These are phyloP conservation scores for Agaricus sinodeliciosus DNA, from an alignment of 768 basidiomycete species.

Conservation along the genomic window DNA sequence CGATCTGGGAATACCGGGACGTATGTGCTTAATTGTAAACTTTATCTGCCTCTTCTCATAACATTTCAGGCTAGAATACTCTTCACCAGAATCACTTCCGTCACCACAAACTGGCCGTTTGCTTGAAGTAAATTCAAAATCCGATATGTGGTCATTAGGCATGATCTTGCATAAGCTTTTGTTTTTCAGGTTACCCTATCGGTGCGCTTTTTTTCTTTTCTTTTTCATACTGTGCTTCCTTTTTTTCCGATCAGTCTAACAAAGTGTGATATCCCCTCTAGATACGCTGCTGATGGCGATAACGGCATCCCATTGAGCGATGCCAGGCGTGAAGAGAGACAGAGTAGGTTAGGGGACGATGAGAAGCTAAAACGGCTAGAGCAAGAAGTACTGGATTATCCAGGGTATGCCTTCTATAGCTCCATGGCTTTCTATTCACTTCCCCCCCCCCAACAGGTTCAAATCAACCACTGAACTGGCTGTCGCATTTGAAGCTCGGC, in stretches of 20 bases:
- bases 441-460: constrained; percentile 26
- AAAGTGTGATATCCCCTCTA: constrained; percentile 12
- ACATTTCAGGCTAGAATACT: constrained; percentile 65
- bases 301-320: constrained; percentile 30
- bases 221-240: neutral
- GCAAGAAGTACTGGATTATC: constrained; percentile 65
- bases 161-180: constrained; percentile 93
- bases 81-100: constrained; percentile 82
- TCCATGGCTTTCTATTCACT: neutral
- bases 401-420: constrained; percentile 44
- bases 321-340: constrained; percentile 22
- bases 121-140: constrained; percentile 73
- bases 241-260: neutral
- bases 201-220: constrained; percentile 28
- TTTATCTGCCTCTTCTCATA: neutral
- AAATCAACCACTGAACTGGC: constrained; percentile 45
- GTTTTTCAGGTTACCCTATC: constrained; percentile 86
- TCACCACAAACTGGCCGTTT: constrained; percentile 59
- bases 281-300: constrained; percentile 58
- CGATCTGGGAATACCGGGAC: constrained; percentile 96
- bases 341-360: constrained; percentile 23
- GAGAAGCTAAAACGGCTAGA: constrained; percentile 69
- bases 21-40: constrained; percentile 34
- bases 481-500: constrained; percentile 59
- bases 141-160: constrained; percentile 96